A percentile compares a stretch with the other conserved stretches of the same genome.
These are phyloP conservation scores for Hanseniaspora hatyaiensis DNA, from an alignment of 805 yeast genomes.

Conservation along the genomic window DNA sequence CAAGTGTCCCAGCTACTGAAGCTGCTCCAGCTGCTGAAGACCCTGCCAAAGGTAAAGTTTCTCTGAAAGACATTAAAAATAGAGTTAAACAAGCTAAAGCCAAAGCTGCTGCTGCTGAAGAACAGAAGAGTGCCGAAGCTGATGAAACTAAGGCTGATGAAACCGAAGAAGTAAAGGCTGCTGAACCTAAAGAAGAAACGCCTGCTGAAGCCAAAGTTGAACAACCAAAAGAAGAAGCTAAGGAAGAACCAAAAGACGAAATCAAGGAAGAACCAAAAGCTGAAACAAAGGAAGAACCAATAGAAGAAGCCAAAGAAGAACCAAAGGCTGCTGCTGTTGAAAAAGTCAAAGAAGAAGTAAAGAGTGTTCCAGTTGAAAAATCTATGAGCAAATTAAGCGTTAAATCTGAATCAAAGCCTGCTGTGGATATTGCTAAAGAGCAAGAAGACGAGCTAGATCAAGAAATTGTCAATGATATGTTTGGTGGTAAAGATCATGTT, in stretches of 20 bases:
- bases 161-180: constrained; percentile 20
- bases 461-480: constrained; percentile 80
- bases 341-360: constrained; percentile 9
- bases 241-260: constrained; percentile 17
- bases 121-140: constrained; percentile 24
- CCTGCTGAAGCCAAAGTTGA: constrained; percentile 19
- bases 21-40: constrained; percentile 23
- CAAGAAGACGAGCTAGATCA: constrained; percentile 77
- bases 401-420: constrained; percentile 21
- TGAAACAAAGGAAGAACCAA: constrained; percentile 25
- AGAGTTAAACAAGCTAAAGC: constrained; percentile 53
- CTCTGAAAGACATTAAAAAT: constrained; percentile 29
- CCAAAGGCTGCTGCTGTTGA: constrained; percentile 18
- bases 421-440: constrained; percentile 39
- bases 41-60: constrained; percentile 22
- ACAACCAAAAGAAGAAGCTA: constrained; percentile 24
- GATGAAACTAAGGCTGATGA: constrained; percentile 18
- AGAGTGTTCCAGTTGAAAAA: constrained; percentile 13
- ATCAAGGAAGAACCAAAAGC: constrained; percentile 18
- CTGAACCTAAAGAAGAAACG: constrained; percentile 21
- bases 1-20: constrained; percentile 19
- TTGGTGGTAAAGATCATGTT: constrained; percentile 94
- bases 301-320: constrained; percentile 20
- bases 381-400: constrained; percentile 6
- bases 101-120: constrained; percentile 26